A percentile compares a stretch with the other conserved stretches of the same genome.
Evolutionary conservation across 2,329 filamentous ascomycete genomes (phyloP).

Genomic region (Penicillium sp.): DNA sequence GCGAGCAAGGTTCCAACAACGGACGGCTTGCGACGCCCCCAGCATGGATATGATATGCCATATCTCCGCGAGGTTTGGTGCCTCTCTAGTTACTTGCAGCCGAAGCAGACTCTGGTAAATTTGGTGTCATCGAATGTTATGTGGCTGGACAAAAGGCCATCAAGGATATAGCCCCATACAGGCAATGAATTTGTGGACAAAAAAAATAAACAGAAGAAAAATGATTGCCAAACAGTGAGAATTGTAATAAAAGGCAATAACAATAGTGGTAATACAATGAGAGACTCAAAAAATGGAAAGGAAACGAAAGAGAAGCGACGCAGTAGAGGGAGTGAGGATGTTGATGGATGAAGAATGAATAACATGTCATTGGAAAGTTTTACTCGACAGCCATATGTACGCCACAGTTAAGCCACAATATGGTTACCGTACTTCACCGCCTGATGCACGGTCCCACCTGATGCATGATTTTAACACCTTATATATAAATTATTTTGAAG

Average conservation of each 20-base stretch:
- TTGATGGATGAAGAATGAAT: not conserved
- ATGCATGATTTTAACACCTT: too few species aligned
- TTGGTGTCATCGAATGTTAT: not conserved
- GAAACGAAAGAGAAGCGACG: not conserved
- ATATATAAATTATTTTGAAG: too few species aligned
- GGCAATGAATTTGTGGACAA: not conserved
- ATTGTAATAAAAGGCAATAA: not conserved
- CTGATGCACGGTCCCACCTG: too few species aligned
- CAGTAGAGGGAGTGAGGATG: too few species aligned
- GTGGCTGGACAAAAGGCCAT: not conserved
- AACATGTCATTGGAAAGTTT: not conserved
- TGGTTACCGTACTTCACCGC: too few species aligned
- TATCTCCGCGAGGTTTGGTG: not conserved
- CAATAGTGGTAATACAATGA: slow-evolving; percentile 2
- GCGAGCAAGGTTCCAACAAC: slow-evolving; percentile 5
- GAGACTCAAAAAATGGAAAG: not conserved
- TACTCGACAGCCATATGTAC: not conserved
- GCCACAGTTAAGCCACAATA: not conserved
- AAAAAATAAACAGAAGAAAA: not conserved
- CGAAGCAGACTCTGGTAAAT: not conserved
- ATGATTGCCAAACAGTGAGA: not conserved
- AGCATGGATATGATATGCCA: slow-evolving; percentile 11
- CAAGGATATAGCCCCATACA: not conserved
- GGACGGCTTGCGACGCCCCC: slow-evolving; percentile 7
- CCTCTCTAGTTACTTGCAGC: not conserved